These are phyloP conservation scores for Adansonia gregorii DNA, from an alignment of 441 rosid species.

Conservation along the genomic window DNA sequence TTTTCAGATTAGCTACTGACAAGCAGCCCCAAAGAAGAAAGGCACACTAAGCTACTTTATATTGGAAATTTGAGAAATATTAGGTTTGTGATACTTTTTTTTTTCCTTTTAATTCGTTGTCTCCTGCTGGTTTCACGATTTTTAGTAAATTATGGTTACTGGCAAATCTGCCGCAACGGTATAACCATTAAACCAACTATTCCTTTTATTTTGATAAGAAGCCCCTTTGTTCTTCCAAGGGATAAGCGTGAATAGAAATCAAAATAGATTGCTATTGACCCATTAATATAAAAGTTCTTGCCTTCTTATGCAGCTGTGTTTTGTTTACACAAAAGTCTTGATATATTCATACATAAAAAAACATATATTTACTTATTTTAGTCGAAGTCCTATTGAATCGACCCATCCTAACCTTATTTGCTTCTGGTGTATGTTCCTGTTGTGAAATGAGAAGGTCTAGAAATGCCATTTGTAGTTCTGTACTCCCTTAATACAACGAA, in stretches of 20 bases:
- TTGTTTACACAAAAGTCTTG: neutral
- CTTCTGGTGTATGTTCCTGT: conserved; percentile 9
- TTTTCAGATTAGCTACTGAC: conserved; percentile 79
- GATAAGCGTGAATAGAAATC: neutral
- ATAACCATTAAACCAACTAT: neutral
- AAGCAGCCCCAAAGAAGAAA: conserved; percentile 81
- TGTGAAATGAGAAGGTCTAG: neutral
- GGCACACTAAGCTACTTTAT: conserved; percentile 50
- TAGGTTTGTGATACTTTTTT: conserved; percentile 17
- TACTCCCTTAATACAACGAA: neutral
- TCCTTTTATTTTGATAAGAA: neutral
- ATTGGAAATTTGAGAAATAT: conserved; percentile 6
- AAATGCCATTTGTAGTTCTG: neutral
- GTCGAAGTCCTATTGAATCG: neutral
- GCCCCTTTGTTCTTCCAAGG: neutral
- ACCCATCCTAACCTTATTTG: neutral
- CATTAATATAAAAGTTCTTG: neutral
- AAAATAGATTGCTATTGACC: conserved; percentile 4
- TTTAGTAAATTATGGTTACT: neutral
- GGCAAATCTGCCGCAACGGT: neutral
- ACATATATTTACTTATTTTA: neutral
- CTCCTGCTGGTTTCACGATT: neutral
- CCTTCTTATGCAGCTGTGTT: neutral
- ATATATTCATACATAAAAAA: neutral
- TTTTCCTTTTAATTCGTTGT: neutral